Conservation (phyloP, 2,329 filamentous ascomycete species). For the Pseudodiploospora longispora region DNA sequence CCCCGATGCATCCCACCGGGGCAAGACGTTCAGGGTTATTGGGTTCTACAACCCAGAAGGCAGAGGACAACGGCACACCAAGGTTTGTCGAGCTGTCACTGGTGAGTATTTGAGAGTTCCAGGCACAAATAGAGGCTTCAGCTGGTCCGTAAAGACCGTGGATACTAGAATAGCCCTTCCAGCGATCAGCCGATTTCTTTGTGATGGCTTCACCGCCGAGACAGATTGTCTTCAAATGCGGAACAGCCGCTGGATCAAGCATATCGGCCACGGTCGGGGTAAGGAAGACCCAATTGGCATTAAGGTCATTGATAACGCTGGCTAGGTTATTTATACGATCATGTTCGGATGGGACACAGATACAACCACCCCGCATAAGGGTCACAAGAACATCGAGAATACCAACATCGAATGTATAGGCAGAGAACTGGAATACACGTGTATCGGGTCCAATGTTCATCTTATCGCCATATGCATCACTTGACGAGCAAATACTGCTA, state of each 20-base stretch:
- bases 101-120: neutral
- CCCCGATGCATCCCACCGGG: slow-evolving; percentile 1
- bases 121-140: slow-evolving; percentile 4
- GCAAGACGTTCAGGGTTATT: slow-evolving; percentile 1
- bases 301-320: slow-evolving; percentile 1
- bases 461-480: neutral
- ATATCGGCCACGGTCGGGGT: slow-evolving; percentile 10
- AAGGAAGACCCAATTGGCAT: slow-evolving; percentile 2
- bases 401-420: slow-evolving; percentile 3
- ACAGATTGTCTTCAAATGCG: neutral
- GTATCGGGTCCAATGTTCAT: neutral
- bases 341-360: slow-evolving; percentile 12
- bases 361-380: slow-evolving; percentile 6
- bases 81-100: neutral
- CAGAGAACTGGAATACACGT: slow-evolving; percentile 1
- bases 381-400: neutral
- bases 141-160: slow-evolving; percentile 2
- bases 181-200: neutral
- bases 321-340: slow-evolving; percentile 9
- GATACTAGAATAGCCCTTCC: slow-evolving; percentile 1
- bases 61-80: slow-evolving; percentile 4
- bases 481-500: neutral
- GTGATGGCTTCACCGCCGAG: neutral
- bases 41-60: slow-evolving; percentile 6
- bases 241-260: neutral